A percentile compares a stretch with the other conserved stretches of the same genome.
phyloP scores from a whole-genome alignment of 306 rosid genomes.

The Pyrus communis region DNA sequence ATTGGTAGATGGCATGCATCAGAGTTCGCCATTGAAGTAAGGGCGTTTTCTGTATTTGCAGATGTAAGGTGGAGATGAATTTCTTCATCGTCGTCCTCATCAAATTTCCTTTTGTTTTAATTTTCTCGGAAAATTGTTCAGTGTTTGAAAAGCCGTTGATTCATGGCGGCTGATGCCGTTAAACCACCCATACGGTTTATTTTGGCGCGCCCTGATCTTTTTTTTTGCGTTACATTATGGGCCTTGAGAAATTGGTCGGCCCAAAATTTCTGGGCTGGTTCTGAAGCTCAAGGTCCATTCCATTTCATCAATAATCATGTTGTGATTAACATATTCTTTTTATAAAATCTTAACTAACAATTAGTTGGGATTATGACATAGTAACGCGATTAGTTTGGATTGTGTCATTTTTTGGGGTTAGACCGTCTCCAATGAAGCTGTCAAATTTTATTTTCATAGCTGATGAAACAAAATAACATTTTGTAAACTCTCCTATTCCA shows the following conservation, averaged over 20 bases:
- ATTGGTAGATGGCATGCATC: neutral
- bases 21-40: constrained; percentile 17
- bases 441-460: too few species aligned
- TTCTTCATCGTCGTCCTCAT: constrained; percentile 2
- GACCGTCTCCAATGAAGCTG: too few species aligned
- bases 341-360: too few species aligned
- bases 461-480: too few species aligned
- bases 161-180: neutral
- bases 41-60: neutral
- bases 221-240: neutral
- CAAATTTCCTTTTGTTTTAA: neutral
- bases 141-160: neutral
- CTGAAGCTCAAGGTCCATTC: neutral
- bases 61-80: neutral
- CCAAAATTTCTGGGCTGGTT: neutral
- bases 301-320: too few species aligned
- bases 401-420: too few species aligned
- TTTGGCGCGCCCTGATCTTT: neutral
- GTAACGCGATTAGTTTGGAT: too few species aligned
- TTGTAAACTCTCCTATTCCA: too few species aligned
- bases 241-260: neutral
- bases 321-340: too few species aligned
- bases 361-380: too few species aligned
- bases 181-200: neutral
- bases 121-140: neutral